Conservation (phyloP, 2,329 filamentous ascomycete species). For the Phaeophleospora eucalypticola region DNA sequence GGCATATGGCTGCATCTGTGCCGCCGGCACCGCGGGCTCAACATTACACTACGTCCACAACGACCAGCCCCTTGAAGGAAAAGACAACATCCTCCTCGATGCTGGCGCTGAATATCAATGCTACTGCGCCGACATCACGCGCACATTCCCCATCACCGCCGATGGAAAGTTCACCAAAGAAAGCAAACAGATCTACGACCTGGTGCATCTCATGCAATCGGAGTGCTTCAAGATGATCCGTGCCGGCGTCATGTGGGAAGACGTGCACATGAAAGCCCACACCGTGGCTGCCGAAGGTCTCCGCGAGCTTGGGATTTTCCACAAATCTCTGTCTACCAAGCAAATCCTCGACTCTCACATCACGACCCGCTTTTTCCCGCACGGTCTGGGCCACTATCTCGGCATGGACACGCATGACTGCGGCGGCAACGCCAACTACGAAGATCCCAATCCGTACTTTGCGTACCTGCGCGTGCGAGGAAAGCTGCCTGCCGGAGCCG, state of each 20-base stretch:
- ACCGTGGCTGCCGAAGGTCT: constrained; percentile 77
- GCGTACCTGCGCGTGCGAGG: constrained; percentile 73
- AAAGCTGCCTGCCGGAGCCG: constrained; percentile 52
- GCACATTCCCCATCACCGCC: constrained; percentile 72
- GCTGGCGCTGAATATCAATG: constrained; percentile 60
- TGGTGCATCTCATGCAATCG: constrained; percentile 83
- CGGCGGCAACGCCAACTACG: constrained; percentile 47
- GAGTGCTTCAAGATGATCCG: constrained; percentile 70
- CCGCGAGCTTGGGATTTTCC: constrained; percentile 67
- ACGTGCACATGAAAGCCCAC: constrained; percentile 76
- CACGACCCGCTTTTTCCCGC: constrained; percentile 49
- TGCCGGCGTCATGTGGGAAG: constrained; percentile 73
- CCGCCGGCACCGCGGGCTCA: constrained; percentile 72
- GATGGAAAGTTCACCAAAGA: constrained; percentile 65
- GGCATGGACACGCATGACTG: constrained; percentile 52
- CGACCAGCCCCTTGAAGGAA: constrained; percentile 62
- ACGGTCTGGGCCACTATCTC: constrained; percentile 49
- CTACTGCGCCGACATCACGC: constrained; percentile 63
- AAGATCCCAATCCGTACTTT: constrained; percentile 78
- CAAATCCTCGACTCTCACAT: constrained; percentile 44
- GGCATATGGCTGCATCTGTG: constrained; percentile 84
- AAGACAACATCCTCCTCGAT: constrained; percentile 78
- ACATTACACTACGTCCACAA: constrained; percentile 87
- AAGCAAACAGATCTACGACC: constrained; percentile 52
- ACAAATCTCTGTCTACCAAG: constrained; percentile 32